Conservation (phyloP, 768 basidiomycete species). For the Tricholoma matsutake region DNA sequence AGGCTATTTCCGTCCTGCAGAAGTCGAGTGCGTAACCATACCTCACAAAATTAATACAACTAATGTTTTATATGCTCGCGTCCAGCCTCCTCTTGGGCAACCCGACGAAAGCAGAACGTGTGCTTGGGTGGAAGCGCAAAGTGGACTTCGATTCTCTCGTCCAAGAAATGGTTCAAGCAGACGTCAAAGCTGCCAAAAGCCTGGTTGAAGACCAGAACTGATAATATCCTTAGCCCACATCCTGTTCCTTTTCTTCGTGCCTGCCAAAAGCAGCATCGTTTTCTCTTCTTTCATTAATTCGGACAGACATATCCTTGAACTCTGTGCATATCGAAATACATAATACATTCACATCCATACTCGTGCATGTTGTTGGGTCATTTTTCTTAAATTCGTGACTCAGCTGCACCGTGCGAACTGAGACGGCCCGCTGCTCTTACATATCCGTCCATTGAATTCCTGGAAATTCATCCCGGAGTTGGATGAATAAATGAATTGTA, state of each 20-base stretch:
- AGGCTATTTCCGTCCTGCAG: constrained; percentile 90
- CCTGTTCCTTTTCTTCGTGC: neutral
- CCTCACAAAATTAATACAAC: neutral
- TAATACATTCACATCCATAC: neutral
- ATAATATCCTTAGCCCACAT: neutral
- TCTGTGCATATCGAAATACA: neutral
- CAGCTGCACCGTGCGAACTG: too few species aligned
- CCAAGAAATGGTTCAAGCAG: constrained; percentile 87
- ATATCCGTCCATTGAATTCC: too few species aligned
- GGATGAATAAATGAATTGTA: too few species aligned
- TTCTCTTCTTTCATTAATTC: neutral
- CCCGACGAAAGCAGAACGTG: constrained; percentile 84
- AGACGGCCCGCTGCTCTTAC: too few species aligned
- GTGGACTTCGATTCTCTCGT: constrained; percentile 83
- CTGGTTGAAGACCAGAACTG: constrained; percentile 86
- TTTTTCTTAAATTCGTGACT: neutral
- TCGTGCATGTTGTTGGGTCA: neutral
- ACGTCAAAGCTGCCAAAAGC: constrained; percentile 68
- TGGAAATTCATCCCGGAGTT: too few species aligned
- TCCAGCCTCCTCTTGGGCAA: constrained; percentile 78
- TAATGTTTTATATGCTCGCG: constrained; percentile 6
- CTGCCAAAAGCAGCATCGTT: neutral
- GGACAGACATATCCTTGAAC: neutral
- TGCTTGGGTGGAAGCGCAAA: constrained; percentile 89
- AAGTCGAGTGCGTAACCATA: constrained; percentile 75